Conservation (phyloP, 2,329 filamentous ascomycete genomes). For the Bipolaris cookei region DNA sequence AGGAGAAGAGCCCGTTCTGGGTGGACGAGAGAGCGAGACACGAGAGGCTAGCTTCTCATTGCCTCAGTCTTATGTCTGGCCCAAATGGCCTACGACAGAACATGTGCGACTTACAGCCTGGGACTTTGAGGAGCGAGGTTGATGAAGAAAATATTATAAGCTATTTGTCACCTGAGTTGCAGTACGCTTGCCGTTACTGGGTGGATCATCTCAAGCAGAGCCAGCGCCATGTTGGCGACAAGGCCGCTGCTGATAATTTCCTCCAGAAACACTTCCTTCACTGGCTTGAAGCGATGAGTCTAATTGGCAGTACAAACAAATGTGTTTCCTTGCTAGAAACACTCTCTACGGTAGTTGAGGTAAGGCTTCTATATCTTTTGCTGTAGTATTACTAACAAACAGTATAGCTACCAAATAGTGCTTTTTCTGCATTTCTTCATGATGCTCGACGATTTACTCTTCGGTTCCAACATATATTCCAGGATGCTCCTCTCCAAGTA, state of each 20-base stretch:
- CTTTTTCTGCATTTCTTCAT: not conserved
- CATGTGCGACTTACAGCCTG: conserved; percentile 40
- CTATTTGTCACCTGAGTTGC: conserved; percentile 23
- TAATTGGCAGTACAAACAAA: not conserved
- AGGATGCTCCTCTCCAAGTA: not conserved
- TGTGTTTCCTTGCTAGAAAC: conserved; percentile 14
- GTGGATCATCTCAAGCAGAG: conserved; percentile 25
- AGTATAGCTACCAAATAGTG: not conserved
- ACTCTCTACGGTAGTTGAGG: not conserved
- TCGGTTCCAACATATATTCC: not conserved
- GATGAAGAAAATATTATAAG: conserved; percentile 13
- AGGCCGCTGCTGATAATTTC: conserved; percentile 43
- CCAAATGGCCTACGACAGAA: conserved; percentile 40
- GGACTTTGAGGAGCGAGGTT: conserved; percentile 16
- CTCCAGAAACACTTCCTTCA: conserved; percentile 24
- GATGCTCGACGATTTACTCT: not conserved
- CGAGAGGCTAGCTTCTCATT: conserved; percentile 41
- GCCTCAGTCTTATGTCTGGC: conserved; percentile 47
- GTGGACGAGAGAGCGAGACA: conserved; percentile 46
- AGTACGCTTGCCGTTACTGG: conserved; percentile 53
- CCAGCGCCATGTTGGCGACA: conserved; percentile 24
- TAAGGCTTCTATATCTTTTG: not conserved
- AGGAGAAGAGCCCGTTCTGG: conserved; percentile 29
- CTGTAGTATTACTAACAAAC: conserved; percentile 14
- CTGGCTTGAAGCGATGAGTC: not conserved